Percentiles rank a stretch among this genome's conserved stretches.
Evolutionary conservation across 2,329 filamentous ascomycete species (phyloP).

Genomic region (Fusarium stilboides): DNA sequence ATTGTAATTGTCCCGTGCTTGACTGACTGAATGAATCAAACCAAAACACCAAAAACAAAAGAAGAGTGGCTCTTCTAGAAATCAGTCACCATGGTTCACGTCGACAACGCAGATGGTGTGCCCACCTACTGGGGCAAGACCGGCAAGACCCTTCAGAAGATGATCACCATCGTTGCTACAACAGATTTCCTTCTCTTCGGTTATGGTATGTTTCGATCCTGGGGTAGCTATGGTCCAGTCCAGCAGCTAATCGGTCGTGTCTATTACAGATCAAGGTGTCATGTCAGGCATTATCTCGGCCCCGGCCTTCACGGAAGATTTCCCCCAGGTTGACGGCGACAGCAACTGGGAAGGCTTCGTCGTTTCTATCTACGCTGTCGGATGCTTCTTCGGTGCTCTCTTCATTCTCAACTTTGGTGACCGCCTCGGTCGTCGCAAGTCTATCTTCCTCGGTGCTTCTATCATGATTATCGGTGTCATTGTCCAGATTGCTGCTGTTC

Average conservation of each 20-base stretch:
- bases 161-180: constrained; percentile 40
- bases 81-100: constrained; percentile 39
- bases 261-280: constrained; percentile 62
- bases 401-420: constrained; percentile 70
- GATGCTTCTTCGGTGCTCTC: constrained; percentile 67
- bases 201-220: constrained; percentile 19
- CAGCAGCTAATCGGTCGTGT: neutral
- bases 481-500: constrained; percentile 66
- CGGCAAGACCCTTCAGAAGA: constrained; percentile 33
- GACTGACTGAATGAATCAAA: neutral
- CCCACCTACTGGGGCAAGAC: constrained; percentile 42
- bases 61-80: constrained; percentile 9
- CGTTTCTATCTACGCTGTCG: constrained; percentile 67
- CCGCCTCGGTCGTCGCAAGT: constrained; percentile 63
- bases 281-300: constrained; percentile 70
- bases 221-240: constrained; percentile 41
- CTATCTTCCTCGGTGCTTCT: constrained; percentile 68
- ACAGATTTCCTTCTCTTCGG: constrained; percentile 40
- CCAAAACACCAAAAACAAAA: constrained; percentile 1
- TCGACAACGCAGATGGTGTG: constrained; percentile 36
- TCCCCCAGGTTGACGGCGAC: constrained; percentile 58
- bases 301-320: constrained; percentile 64
- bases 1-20: constrained; percentile 21
- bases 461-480: constrained; percentile 75
- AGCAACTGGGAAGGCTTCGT: constrained; percentile 65